Evolutionary conservation across 495 filamentous ascomycete genomes (phyloP).

Genomic region (Arthonia radiata): DNA sequence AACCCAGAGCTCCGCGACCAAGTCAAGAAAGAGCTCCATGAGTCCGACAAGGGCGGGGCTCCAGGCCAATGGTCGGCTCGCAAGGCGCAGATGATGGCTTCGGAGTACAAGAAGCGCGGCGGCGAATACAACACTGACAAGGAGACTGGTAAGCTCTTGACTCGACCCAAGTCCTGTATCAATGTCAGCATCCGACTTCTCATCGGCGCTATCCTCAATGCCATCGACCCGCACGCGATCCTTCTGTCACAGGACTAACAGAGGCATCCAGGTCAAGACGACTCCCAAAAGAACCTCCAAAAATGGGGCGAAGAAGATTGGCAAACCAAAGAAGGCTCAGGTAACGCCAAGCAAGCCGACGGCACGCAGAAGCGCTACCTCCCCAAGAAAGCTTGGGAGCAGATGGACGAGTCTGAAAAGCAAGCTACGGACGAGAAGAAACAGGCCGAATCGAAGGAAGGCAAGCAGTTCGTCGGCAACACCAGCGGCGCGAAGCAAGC

Average conservation of each 20-base stretch:
- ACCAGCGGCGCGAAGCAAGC: slow-evolving; percentile 16
- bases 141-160: too few species aligned
- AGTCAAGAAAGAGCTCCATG: slow-evolving; percentile 22
- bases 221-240: too few species aligned
- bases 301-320: slow-evolving; percentile 22
- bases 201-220: too few species aligned
- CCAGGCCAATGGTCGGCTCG: slow-evolving; percentile 26
- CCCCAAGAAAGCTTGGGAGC: slow-evolving; percentile 24
- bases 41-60: slow-evolving; percentile 21
- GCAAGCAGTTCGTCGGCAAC: slow-evolving; percentile 22
- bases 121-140: slow-evolving; percentile 23
- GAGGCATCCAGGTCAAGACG: too few species aligned
- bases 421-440: slow-evolving; percentile 22
- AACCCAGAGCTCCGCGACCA: slow-evolving; percentile 22
- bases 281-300: slow-evolving; percentile 18
- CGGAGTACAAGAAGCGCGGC: slow-evolving; percentile 25
- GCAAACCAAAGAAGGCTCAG: slow-evolving; percentile 25
- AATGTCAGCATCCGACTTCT: slow-evolving; percentile 25
- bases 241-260: too few species aligned
- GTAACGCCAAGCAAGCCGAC: slow-evolving; percentile 18
- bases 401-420: slow-evolving; percentile 21
- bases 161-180: slow-evolving; percentile 66
- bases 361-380: slow-evolving; percentile 22
- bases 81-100: slow-evolving; percentile 26
- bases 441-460: slow-evolving; percentile 15